Base-by-base conservation (phyloP, 495 filamentous ascomycete species). In the Bacidia gigantensis region DNA sequence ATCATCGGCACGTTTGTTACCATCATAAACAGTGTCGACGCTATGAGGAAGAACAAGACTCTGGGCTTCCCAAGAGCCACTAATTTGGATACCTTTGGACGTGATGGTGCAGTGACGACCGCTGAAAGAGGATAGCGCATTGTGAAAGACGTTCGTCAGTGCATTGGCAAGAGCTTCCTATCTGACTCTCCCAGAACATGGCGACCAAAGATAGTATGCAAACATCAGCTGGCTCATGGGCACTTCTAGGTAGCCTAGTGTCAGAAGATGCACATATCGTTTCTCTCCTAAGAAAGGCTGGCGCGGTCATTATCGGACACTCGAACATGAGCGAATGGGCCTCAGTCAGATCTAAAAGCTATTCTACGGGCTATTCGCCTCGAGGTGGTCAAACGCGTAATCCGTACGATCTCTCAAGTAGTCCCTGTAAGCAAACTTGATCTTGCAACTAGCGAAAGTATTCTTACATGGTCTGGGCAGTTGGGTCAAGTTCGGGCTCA, bases 131-230 rank as follows among this genome's bases (percentile, higher is more conserved):
- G n/a, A n/a, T n/a, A n/a, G n/a, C n/a, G n/a, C n/a, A n/a, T 35
- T 7, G 69, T 82, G 54, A 80, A 82, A 65, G 72, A 80, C 62
- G 46, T 57, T 32, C 18, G 51, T 51, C 3, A 5, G 25, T 14
- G 21, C 9, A 17, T 21, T 11, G 44, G 44, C n/a, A 26, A 22
- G 22, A 47, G 21, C 3, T 21, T 21, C 18, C n/a, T 26, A 18
- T 18, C 25, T 56, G 22, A 55, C 42, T 58, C 2, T 35, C 3
- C 24, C 47, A 69, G 61, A 81, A 78, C 60, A 80, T 80, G 40
- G 76, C 72, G 10, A 79, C 79, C 0, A 61, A 64, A 5, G 78
- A 81, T 58, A 62, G 66, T 47, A 79, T 80, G 78, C 71, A 78
- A 54, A 77, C 73, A 39, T 75, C 71, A 14, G 68, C 69, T 24